phyloP scores from a whole-genome alignment of 192 early-diverging fungal genomes.

The Allomyces arbusculus region DNA sequence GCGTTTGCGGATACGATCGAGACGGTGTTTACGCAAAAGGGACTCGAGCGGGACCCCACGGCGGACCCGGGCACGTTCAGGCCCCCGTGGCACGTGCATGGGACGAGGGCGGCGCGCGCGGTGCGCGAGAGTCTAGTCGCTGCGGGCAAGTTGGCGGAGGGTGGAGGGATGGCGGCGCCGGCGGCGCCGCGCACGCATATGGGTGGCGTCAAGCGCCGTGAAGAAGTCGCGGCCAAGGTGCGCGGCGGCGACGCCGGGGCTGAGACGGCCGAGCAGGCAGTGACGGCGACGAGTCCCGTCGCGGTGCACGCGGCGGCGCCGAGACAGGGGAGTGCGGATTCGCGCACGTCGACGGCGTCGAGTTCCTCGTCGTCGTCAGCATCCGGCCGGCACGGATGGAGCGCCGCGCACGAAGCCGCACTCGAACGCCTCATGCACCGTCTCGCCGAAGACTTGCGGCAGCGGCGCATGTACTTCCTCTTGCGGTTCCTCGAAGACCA shows the following conservation, averaged over 20 bases:
- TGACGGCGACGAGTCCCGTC: no score
- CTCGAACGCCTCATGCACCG: not conserved
- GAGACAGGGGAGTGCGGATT: no score
- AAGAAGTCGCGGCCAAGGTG: no score
- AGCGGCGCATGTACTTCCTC: constrained; percentile 1
- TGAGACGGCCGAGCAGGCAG: not conserved
- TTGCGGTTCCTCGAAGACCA: not conserved
- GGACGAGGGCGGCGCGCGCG: no score
- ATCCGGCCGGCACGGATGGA: not conserved
- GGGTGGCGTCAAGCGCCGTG: no score
- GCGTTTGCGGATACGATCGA: constrained; percentile 26
- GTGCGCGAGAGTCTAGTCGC: no score
- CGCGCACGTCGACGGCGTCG: no score
- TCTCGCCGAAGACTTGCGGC: not conserved
- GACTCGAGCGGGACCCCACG: constrained; percentile 18
- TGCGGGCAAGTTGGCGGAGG: no score
- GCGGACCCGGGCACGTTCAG: constrained; percentile 17
- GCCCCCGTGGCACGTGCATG: not conserved
- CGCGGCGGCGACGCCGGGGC: no score
- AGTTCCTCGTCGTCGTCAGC: no score
- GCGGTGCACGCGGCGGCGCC: no score
- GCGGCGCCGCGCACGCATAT: not conserved
- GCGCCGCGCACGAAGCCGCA: not conserved
- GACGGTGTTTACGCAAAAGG: constrained; percentile 26
- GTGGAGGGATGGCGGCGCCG: not conserved